Evolutionary conservation across 78 protist species (phyloP), one percentile per base, ranked within the genome.

Genomic region (Dictyostelium intermedium): DNA sequence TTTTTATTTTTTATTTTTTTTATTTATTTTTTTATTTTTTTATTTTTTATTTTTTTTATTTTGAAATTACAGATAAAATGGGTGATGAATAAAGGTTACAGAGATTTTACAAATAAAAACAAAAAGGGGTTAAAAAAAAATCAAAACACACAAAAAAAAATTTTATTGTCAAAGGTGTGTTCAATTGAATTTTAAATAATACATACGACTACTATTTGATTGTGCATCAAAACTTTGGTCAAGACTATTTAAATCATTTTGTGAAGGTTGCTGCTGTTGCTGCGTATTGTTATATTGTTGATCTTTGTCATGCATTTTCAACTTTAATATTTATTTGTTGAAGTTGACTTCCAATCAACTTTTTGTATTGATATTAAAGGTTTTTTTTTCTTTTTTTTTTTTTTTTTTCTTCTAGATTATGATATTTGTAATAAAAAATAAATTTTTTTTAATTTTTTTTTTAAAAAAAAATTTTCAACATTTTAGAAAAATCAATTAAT

Each of bases 151-250:
- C 61, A 50, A n/a, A n/a, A n/a, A n/a, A n/a, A n/a, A n/a, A n/a
- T n/a, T n/a, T n/a, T n/a, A n/a, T n/a, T n/a, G n/a, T n/a, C n/a
- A n/a, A n/a, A n/a, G n/a, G n/a, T n/a, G n/a, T n/a, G n/a, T n/a
- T n/a, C n/a, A 25, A n/a, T 1, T 8, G 25, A 25, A 63, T 4
- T 63, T 16, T 63, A 25, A n/a, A 60, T 23, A 30, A 70, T 70
- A 70, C 77, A 32, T 70, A 70, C 77, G 77, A 70, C 77, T 70
- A 70, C 77, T 70, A 70, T 25, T 70, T 70, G 77, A 70, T 32
- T 70, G 77, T 14, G 77, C 53, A 41, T 39, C 82, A 76, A 39
- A 76, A 76, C 82, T 76, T 76, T 76, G 82, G 53, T 76, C 39
- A 18, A 76, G 23, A 14, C 80, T 73, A 73, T 35, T 35, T 27